Evolutionary conservation across 164 flowering plant genomes (phyloP).

Genomic region (Cinnamomum chago): DNA sequence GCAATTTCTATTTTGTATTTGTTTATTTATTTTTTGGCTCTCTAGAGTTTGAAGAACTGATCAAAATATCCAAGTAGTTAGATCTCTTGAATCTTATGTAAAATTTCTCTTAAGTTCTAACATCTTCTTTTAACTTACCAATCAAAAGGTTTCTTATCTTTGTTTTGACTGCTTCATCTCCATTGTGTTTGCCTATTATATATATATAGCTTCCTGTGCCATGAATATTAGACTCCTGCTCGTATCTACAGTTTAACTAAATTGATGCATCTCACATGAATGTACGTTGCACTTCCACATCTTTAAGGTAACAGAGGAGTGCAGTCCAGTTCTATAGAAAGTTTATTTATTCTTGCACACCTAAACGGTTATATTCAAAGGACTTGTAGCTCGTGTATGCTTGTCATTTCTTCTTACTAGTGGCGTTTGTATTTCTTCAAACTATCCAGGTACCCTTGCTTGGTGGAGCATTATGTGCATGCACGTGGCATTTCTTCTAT

Average conservation of each 20-base stretch:
- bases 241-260: not conserved
- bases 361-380: not conserved
- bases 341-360: not conserved
- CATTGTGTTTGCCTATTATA: not conserved
- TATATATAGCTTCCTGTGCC: not conserved
- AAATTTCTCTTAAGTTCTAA: too few relatives aligned
- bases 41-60: too few relatives aligned
- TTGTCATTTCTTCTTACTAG: not conserved
- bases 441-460: constrained; percentile 75
- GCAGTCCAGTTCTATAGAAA: not conserved
- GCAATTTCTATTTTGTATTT: too few relatives aligned
- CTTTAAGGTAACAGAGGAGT: not conserved
- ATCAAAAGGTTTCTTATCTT: too few relatives aligned
- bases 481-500: constrained; percentile 99
- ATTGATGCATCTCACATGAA: not conserved
- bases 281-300: not conserved
- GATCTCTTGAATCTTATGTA: too few relatives aligned
- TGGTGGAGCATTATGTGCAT: constrained; percentile 97
- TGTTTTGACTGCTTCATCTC: not conserved
- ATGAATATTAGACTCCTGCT: not conserved
- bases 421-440: not conserved
- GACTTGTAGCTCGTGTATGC: not conserved
- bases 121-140: too few relatives aligned
- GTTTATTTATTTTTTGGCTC: too few relatives aligned
- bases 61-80: too few relatives aligned